A percentile compares a stretch with the other conserved stretches of the same genome.
Evolutionary conservation across 495 filamentous ascomycete species (phyloP).

Genomic region (Aspergillus homomorphus): DNA sequence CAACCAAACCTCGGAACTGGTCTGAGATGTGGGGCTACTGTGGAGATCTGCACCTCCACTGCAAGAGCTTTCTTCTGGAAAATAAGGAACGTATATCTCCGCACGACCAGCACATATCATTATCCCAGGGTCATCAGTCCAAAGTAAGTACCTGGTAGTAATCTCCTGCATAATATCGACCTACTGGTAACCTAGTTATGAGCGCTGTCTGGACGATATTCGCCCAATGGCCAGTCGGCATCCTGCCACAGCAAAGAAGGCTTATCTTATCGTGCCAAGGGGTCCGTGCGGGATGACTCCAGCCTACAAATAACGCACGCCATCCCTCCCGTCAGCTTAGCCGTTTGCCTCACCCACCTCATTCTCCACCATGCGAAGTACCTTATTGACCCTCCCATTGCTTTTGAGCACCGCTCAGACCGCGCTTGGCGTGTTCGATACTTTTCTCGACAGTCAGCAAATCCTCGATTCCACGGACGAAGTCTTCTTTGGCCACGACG

Average conservation of each 20-base stretch:
- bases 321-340: neutral
- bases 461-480: neutral
- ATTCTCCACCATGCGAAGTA: neutral
- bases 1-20: too few relatives aligned
- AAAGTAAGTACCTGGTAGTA: too few relatives aligned
- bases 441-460: neutral
- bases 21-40: too few relatives aligned
- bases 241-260: neutral
- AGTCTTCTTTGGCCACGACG: neutral
- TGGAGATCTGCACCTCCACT: too few relatives aligned
- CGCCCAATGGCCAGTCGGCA: neutral
- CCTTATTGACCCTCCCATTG: slow-evolving; percentile 1
- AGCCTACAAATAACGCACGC: neutral
- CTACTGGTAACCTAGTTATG: neutral
- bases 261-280: neutral
- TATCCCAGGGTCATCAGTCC: too few relatives aligned
- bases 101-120: too few relatives aligned
- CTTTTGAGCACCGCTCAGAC: neutral
- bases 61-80: too few relatives aligned
- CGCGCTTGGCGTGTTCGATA: neutral
- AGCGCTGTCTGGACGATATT: neutral
- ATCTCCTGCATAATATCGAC: too few relatives aligned
- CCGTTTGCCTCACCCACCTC: neutral
- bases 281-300: neutral
- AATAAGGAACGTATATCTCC: too few relatives aligned